phyloP scores from a whole-genome alignment of 345 rosid species.

The Dovyalis caffra region DNA sequence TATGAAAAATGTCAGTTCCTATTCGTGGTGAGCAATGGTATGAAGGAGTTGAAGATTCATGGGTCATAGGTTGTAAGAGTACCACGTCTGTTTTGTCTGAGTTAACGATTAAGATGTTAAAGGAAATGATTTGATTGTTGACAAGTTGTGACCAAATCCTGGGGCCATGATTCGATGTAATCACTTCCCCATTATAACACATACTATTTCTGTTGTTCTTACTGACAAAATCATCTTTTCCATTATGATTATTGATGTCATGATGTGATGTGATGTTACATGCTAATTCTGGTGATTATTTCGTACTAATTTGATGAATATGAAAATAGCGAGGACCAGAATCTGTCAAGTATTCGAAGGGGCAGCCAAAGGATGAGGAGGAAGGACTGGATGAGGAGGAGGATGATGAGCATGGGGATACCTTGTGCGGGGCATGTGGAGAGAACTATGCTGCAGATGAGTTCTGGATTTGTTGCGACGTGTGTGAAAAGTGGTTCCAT shows the following conservation, averaged over 20 bases:
- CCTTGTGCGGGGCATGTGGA: slow-evolving; percentile 29
- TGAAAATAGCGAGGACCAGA: slow-evolving; percentile 53
- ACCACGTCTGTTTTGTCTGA: too few species aligned
- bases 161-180: too few species aligned
- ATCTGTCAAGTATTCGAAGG: slow-evolving; percentile 41
- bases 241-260: neutral
- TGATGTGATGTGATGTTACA: neutral
- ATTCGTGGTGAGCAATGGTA: too few species aligned
- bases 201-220: neutral
- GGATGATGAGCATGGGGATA: slow-evolving; percentile 30
- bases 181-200: too few species aligned
- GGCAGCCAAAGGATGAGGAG: slow-evolving; percentile 25
- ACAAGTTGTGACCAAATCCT: too few species aligned
- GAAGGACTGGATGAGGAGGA: slow-evolving; percentile 27
- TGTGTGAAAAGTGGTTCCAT: slow-evolving; percentile 35
- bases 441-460: slow-evolving; percentile 30
- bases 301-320: neutral
- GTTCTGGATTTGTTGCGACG: slow-evolving; percentile 35
- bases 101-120: too few species aligned
- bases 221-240: neutral
- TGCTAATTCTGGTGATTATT: neutral
- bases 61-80: too few species aligned
- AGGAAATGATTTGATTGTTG: too few species aligned
- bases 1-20: too few species aligned
- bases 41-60: too few species aligned